phyloP scores from a whole-genome alignment of 1,139 yeast species.

The Geotrichum histeridarum region DNA sequence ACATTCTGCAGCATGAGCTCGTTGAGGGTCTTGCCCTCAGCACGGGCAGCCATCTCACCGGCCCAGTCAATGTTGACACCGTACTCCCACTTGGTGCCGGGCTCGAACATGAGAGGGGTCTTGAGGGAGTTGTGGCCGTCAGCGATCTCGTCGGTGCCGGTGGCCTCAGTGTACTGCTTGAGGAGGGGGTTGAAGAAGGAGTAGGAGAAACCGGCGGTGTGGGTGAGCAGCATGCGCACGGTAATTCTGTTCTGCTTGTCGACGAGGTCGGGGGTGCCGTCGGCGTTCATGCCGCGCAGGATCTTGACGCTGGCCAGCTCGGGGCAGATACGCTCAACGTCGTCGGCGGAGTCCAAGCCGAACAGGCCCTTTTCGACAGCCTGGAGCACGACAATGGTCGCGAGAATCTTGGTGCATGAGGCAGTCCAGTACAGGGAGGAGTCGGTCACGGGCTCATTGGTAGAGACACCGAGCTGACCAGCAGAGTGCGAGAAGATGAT shows the following conservation, averaged over 20 bases:
- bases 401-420: slow-evolving; percentile 49
- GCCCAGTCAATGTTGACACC: slow-evolving; percentile 54
- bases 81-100: slow-evolving; percentile 50
- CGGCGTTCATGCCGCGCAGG: slow-evolving; percentile 38
- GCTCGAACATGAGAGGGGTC: slow-evolving; percentile 47
- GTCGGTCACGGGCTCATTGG: slow-evolving; percentile 26
- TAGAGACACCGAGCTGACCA: slow-evolving; percentile 28
- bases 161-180: slow-evolving; percentile 15
- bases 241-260: slow-evolving; percentile 42
- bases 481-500: slow-evolving; percentile 19
- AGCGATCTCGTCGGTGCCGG: slow-evolving; percentile 19
- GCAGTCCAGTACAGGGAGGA: slow-evolving; percentile 41
- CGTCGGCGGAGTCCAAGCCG: slow-evolving; percentile 39
- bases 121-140: slow-evolving; percentile 23
- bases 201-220: slow-evolving; percentile 39
- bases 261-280: slow-evolving; percentile 40
- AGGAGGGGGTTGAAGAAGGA: slow-evolving; percentile 32
- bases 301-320: slow-evolving; percentile 43
- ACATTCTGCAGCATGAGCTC: slow-evolving; percentile 41
- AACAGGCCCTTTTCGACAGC: slow-evolving; percentile 46
- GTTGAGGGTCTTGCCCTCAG: slow-evolving; percentile 44
- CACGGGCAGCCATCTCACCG: slow-evolving; percentile 45
- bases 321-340: slow-evolving; percentile 40
- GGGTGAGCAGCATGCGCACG: slow-evolving; percentile 46
- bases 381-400: slow-evolving; percentile 46